Evolutionary conservation across 257 asterid genomes (phyloP).

Genomic region (Solanum phureja): DNA sequence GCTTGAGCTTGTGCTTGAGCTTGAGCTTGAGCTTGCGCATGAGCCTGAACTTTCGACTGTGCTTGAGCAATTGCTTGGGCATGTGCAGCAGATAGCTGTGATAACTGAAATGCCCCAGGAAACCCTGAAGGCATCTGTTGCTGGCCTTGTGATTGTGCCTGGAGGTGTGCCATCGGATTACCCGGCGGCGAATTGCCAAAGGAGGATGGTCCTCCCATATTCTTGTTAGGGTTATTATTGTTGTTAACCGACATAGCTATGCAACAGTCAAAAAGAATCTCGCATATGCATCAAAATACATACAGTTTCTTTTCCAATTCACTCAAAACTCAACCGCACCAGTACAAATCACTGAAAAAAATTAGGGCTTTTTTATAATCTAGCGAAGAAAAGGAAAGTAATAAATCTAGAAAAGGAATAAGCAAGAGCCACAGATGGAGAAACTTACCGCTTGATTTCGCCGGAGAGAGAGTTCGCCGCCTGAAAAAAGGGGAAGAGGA

Average conservation of each 20-base stretch:
- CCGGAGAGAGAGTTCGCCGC: not conserved
- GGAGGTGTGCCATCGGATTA: constrained; percentile 32
- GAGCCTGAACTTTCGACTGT: constrained; percentile 55
- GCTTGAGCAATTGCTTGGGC: constrained; percentile 55
- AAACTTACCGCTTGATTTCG: not conserved
- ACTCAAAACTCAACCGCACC: not conserved
- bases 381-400: not conserved
- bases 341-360: not conserved
- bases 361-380: not conserved
- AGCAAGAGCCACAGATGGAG: not conserved
- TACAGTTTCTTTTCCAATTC: not conserved
- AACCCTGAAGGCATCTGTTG: constrained; percentile 65
- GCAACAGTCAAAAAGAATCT: not conserved
- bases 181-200: constrained; percentile 62
- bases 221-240: constrained; percentile 59
- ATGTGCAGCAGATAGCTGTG: constrained; percentile 71
- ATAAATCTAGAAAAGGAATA: not conserved
- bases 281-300: not conserved
- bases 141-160: constrained; percentile 31
- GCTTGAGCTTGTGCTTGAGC: constrained; percentile 16
- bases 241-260: constrained; percentile 68
- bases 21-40: constrained; percentile 24
- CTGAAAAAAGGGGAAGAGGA: not conserved
- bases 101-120: constrained; percentile 56
- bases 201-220: constrained; percentile 68